Conservation (phyloP, 1,139 yeast genomes). For the Taphrina confusa region DNA sequence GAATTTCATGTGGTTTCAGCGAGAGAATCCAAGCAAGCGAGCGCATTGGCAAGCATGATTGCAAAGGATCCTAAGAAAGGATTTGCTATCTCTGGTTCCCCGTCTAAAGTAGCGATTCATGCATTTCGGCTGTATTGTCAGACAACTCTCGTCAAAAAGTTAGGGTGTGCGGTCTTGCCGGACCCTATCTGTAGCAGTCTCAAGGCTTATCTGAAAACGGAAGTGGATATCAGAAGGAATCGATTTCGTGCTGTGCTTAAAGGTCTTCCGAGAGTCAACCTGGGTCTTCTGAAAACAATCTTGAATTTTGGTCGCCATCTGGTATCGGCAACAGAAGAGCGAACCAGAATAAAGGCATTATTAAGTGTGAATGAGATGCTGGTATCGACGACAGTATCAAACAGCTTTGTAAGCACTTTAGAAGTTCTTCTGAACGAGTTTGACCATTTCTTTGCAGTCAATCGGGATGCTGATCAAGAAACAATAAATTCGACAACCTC, state of each 20-base stretch:
- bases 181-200: constrained; percentile 1
- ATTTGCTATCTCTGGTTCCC: constrained; percentile 35
- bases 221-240: background rate
- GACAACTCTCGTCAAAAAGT: constrained; percentile 14
- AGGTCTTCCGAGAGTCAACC: constrained; percentile 1
- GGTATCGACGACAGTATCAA: background rate
- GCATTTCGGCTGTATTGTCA: constrained; percentile 24
- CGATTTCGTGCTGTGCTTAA: background rate
- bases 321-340: background rate
- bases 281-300: background rate
- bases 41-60: constrained; percentile 1
- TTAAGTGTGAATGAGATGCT: constrained; percentile 8
- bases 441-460: constrained; percentile 1
- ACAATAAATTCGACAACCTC: background rate
- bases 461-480: background rate
- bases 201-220: background rate
- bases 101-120: constrained; percentile 31
- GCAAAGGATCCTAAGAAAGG: constrained; percentile 32
- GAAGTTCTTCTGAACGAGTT: constrained; percentile 12
- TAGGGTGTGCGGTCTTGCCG: constrained; percentile 4
- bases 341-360: background rate
- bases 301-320: constrained; percentile 13
- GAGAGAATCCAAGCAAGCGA: constrained; percentile 10
- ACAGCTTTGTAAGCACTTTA: constrained; percentile 16
- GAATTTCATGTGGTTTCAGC: constrained; percentile 8